Conservation (phyloP, 768 basidiomycete genomes). For the Leccinum rimulosum region DNA sequence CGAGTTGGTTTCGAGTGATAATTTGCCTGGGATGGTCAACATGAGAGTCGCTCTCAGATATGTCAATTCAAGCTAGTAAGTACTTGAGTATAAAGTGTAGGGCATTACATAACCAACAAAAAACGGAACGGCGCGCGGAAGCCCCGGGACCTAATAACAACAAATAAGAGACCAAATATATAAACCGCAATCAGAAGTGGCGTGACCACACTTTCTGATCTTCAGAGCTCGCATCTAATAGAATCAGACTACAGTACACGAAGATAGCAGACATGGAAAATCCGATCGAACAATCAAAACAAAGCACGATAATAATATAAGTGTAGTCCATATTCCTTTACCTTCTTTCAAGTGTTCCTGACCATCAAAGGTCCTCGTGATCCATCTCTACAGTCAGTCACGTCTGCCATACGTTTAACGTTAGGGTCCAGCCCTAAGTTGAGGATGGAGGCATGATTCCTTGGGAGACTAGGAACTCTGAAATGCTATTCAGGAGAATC, state of each 20-base stretch:
- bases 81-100: no score
- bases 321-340: not conserved
- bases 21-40: no score
- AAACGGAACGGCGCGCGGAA: no score
- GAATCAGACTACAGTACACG: no score
- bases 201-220: not conserved
- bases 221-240: not conserved
- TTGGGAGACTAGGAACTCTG: slow-evolving; percentile 52
- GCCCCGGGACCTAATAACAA: slow-evolving; percentile 15
- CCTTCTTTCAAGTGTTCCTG: not conserved
- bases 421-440: slow-evolving; percentile 2
- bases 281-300: not conserved
- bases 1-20: no score
- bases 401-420: no score
- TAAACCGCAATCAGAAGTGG: not conserved
- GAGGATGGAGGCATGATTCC: slow-evolving; percentile 43
- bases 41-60: no score
- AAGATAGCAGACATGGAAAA: not conserved
- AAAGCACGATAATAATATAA: not conserved
- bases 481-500: not conserved
- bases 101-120: slow-evolving; percentile 2
- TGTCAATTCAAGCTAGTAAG: no score
- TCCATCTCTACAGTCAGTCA: no score
- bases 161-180: slow-evolving; percentile 5
- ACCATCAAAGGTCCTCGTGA: not conserved